These are phyloP conservation scores for Cyberlindnera misumaiensis DNA, from an alignment of 805 yeast species.

Conservation along the genomic window DNA sequence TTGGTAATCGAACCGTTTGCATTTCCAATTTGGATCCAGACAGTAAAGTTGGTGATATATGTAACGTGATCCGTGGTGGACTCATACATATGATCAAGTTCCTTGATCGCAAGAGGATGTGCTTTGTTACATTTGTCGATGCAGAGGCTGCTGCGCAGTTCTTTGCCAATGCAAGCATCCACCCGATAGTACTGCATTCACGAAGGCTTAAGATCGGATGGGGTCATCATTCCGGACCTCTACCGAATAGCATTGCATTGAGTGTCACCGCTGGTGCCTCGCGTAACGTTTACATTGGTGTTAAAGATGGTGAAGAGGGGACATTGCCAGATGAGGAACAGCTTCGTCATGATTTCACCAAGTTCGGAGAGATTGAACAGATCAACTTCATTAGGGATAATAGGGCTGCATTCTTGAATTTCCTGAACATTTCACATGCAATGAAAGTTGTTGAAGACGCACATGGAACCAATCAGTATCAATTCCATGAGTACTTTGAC, in stretches of 20 bases:
- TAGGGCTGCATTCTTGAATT: conserved; percentile 71
- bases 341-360: conserved; percentile 51
- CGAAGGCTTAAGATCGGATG: conserved; percentile 61
- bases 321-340: conserved; percentile 40
- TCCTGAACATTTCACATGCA: conserved; percentile 55
- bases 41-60: conserved; percentile 64
- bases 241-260: conserved; percentile 45
- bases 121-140: conserved; percentile 66
- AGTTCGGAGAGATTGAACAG: conserved; percentile 70
- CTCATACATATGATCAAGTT: conserved; percentile 51
- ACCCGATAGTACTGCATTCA: conserved; percentile 56
- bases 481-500: conserved; percentile 33
- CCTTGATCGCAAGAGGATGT: conserved; percentile 46
- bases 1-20: conserved; percentile 65
- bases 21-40: conserved; percentile 60
- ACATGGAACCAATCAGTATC: conserved; percentile 29
- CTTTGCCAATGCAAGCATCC: conserved; percentile 50
- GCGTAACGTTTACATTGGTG: conserved; percentile 70
- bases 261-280: conserved; percentile 73
- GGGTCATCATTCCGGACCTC: conserved; percentile 61
- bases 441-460: conserved; percentile 58
- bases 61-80: conserved; percentile 77
- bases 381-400: conserved; percentile 63
- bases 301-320: conserved; percentile 27
- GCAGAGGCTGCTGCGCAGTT: conserved; percentile 61